These are phyloP conservation scores for Lojkania enalia DNA, from an alignment of 2,329 filamentous ascomycete species.

Conservation along the genomic window DNA sequence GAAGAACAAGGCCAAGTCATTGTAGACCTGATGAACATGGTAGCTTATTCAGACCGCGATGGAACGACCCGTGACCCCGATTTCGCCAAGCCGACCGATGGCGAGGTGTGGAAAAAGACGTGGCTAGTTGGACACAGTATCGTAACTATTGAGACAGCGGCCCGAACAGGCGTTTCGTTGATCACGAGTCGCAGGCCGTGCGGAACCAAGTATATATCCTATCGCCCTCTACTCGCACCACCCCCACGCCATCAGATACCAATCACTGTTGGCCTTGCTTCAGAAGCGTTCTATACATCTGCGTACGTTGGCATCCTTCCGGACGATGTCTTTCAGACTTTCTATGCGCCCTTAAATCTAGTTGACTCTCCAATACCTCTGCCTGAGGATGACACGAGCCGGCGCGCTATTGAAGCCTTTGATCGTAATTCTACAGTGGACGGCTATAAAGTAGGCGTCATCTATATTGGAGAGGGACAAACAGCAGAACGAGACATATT, in stretches of 20 bases:
- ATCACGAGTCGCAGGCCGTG: slow-evolving; percentile 68
- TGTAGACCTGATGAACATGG: slow-evolving; percentile 91
- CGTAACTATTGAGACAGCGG: slow-evolving; percentile 73
- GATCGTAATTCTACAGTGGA: slow-evolving; percentile 89
- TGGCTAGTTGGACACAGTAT: slow-evolving; percentile 77
- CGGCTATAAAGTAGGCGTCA: slow-evolving; percentile 91
- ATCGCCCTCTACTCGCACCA: slow-evolving; percentile 41
- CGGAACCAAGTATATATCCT: slow-evolving; percentile 47
- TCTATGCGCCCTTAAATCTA: slow-evolving; percentile 59
- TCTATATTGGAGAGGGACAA: slow-evolving; percentile 90
- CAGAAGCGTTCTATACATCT: slow-evolving; percentile 49
- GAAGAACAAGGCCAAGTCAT: slow-evolving; percentile 95
- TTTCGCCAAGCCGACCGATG: slow-evolving; percentile 68
- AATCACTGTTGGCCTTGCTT: slow-evolving; percentile 43
- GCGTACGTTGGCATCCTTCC: slow-evolving; percentile 68
- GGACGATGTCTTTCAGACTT: slow-evolving; percentile 71
- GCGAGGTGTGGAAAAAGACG: slow-evolving; percentile 66
- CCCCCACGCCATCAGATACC: slow-evolving; percentile 48
- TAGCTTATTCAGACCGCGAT: slow-evolving; percentile 81
- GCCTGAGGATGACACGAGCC: slow-evolving; percentile 69
- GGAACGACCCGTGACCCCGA: slow-evolving; percentile 69
- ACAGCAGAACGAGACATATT: slow-evolving; percentile 81
- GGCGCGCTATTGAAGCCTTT: slow-evolving; percentile 76
- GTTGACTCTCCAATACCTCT: slow-evolving; percentile 70
- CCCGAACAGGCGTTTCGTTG: slow-evolving; percentile 67